Conservation (phyloP, 2,329 filamentous ascomycete genomes). For the Alternaria novae-zelandiae region DNA sequence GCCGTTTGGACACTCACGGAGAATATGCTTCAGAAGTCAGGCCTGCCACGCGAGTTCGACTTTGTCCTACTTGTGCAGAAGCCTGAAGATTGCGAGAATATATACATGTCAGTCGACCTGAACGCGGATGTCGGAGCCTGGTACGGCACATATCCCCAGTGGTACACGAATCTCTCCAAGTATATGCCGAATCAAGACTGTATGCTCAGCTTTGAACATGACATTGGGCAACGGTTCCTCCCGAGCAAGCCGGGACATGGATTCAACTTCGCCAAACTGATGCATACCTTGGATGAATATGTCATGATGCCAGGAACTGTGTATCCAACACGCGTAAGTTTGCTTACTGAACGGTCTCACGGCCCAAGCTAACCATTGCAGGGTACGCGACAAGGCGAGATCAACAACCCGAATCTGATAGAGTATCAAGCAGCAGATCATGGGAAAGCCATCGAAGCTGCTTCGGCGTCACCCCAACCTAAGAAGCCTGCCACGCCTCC, state of each 20-base stretch:
- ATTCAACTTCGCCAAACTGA: constrained; percentile 56
- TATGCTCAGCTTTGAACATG: constrained; percentile 49
- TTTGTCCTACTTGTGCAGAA: constrained; percentile 59
- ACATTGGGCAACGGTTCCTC: constrained; percentile 55
- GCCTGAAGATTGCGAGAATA: constrained; percentile 48
- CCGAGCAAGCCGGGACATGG: constrained; percentile 44
- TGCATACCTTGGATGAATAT: constrained; percentile 52
- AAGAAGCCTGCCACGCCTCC: constrained; percentile 11
- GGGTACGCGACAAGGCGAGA: constrained; percentile 13
- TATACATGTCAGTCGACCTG: constrained; percentile 52
- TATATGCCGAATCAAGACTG: constrained; percentile 50
- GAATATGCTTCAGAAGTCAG: constrained; percentile 56
- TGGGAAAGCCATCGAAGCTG: constrained; percentile 10
- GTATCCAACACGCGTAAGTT: constrained; percentile 39
- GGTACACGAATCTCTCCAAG: constrained; percentile 46
- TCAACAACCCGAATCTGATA: constrained; percentile 1
- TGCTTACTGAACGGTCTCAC: not conserved
- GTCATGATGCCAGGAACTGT: constrained; percentile 55
- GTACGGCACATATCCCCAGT: constrained; percentile 51
- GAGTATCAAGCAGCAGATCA: not conserved
- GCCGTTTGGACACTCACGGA: constrained; percentile 60
- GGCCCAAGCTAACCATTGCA: not conserved
- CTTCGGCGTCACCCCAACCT: constrained; percentile 1
- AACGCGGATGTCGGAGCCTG: constrained; percentile 52
- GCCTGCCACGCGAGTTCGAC: constrained; percentile 59